Conservation (phyloP, 306 rosid species). For the Sindora glabra region DNA sequence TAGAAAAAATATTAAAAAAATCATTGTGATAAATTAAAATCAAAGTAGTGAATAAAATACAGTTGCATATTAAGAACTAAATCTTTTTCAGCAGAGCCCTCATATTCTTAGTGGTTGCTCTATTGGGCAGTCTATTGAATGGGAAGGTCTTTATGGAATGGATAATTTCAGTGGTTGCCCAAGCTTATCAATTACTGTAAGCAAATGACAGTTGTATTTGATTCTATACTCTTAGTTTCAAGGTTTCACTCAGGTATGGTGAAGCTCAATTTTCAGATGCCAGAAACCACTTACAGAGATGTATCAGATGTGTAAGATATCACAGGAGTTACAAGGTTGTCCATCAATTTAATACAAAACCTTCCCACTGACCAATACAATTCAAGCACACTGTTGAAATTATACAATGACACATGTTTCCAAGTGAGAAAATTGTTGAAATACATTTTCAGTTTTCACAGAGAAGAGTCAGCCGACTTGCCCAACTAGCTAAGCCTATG, state of each 20-base stretch:
- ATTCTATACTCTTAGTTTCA: background rate
- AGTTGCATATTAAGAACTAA: no score
- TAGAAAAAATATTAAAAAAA: no score
- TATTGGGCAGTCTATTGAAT: conserved; percentile 28
- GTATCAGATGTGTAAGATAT: conserved; percentile 22
- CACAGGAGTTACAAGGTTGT: conserved; percentile 18
- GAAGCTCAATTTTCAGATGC: background rate
- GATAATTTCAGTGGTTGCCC: conserved; percentile 20
- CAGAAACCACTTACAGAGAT: conserved; percentile 24
- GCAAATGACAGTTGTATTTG: background rate
- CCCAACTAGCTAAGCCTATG: background rate
- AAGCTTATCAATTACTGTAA: conserved; percentile 37
- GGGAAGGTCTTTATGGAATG: conserved; percentile 37
- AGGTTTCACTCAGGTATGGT: background rate
- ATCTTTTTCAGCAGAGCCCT: no score
- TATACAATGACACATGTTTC: conserved; percentile 23
- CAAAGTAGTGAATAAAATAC: no score
- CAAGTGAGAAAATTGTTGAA: conserved; percentile 23
- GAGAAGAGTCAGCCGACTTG: no score
- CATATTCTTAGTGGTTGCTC: no score
- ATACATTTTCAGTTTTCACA: background rate
- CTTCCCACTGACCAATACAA: conserved; percentile 18
- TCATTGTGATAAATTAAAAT: no score
- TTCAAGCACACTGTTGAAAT: background rate
- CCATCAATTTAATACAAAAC: conserved; percentile 24